phyloP scores from a whole-genome alignment of 129 eudicot species.

The Glebionis coronaria region DNA sequence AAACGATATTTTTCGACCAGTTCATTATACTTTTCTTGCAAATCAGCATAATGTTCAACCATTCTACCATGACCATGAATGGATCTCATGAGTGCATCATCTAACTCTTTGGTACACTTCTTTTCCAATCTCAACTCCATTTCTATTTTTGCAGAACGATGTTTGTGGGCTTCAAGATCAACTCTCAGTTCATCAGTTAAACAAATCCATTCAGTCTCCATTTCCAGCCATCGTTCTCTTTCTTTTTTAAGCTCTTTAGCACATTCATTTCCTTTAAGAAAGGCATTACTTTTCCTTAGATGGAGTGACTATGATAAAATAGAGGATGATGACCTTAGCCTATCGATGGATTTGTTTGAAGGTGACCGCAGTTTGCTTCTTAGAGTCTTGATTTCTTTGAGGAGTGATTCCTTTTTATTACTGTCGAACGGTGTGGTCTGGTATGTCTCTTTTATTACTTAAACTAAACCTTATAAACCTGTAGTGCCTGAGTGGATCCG shows the following conservation, averaged over 20 bases:
- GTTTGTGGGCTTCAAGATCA: conserved; percentile 68
- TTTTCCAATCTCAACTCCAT: conserved; percentile 76
- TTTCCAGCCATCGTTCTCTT: conserved; percentile 83
- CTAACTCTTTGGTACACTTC: conserved; percentile 82
- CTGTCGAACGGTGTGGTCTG: conserved; percentile 37
- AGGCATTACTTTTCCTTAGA: conserved; percentile 59
- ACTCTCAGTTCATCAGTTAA: conserved; percentile 86
- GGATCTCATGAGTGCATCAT: conserved; percentile 73
- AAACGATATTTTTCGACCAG: conserved; percentile 56
- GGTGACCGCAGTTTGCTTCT: conserved; percentile 51
- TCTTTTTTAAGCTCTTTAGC: conserved; percentile 86
- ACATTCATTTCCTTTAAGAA: conserved; percentile 27
- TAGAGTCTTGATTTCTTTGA: conserved; percentile 63
- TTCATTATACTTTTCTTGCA: conserved; percentile 82
- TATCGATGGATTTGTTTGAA: conserved; percentile 48
- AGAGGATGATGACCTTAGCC: conserved; percentile 55
- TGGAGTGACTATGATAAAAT: conserved; percentile 73
- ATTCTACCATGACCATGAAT: conserved; percentile 71
- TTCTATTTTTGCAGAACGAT: conserved; percentile 60
- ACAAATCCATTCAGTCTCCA: conserved; percentile 97
- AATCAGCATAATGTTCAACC: conserved; percentile 86
- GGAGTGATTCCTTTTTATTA: conserved; percentile 69
- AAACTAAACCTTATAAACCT: too few relatives aligned
- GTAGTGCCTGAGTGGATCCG: too few relatives aligned
- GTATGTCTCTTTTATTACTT: conserved; percentile 34